Evolutionary conservation across 2,329 filamentous ascomycete species (phyloP), one percentile per base, ranked within the genome.

Genomic region (Cytospora piceae): DNA sequence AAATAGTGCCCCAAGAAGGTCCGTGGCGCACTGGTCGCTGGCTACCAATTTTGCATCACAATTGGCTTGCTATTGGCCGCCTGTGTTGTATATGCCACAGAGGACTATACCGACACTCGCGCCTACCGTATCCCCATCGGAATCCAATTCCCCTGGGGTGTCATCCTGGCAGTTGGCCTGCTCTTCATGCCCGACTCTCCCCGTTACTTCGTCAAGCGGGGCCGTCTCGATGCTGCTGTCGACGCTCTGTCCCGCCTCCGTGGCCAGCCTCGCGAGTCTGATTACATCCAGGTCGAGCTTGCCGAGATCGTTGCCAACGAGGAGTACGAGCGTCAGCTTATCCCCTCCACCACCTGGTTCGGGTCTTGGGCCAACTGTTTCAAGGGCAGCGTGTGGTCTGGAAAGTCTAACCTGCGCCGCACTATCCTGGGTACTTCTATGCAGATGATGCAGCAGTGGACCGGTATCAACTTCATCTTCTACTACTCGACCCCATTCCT

Each of bases 401-500:
- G 83, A 69, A 89, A 88, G 70, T 87, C 87, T 69, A 93, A 88
- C 82, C 75, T 91, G 64, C 89, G 90, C 73, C 86, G 88, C 70
- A 90, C 89, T 31, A 87, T 92, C 66, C 82, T 92, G 54, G 90
- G 90, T 72, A 90, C 87, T 54, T 89, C 88, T 31, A 82, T 92
- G 39, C 90, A 92, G 82, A 92, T 92, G 89, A 91, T 92, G 88
- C 90, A 92, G 78, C 89, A 91, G 78, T 86, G 83, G 82, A 94
- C 91, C 31, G 92, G 93, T 82, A 90, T 96, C 80, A 96, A 96
- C 85, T 96, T 94, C 80, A 92, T 95, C 83, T 95, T 94, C 83
- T 91, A 92, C 81, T 92, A 89, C 81, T 92, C 91, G 42, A 93
- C 91, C 39, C 87, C 90, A 67, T 96, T 96, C 87, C 91, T 96